Evolutionary conservation across 2,329 filamentous ascomycete species (phyloP), one percentile per base, ranked within the genome.

Genomic region (Beauveria varroae): DNA sequence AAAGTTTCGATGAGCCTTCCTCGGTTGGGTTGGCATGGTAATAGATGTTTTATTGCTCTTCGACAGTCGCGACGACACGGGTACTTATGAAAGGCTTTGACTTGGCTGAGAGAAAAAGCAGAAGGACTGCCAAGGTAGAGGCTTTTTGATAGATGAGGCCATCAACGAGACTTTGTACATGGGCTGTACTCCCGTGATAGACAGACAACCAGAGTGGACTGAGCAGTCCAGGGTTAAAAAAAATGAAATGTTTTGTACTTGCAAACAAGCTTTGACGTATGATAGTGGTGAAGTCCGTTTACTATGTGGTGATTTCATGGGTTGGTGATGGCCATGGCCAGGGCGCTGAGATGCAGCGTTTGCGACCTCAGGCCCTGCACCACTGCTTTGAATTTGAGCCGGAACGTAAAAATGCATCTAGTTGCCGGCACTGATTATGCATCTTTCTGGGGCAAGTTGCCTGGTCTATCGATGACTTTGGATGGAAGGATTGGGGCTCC

Each of bases 1-100:
- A 71, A 62, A 71, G 71, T 72, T 37, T 70, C 70, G 73, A 73
- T 71, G 68, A 70, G 71, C 73, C 63, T 37, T 14, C 12, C 34
- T 64, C 69, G 70, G 69, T 67, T 68, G 71, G 69, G 70, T 71
- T 68, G 70, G 67, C 65, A 68, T 63, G 67, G 68, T 68, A 67
- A 63, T 66, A 62, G 61, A 57, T 62, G 57, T 65, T 37, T 37
- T 68, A 67, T 67, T 68, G 64, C 67, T 69, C 67, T 68, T 68
- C 60, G 62, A 64, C 63, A 64, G 64, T 62, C 66, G 57, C 56
- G 64, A 65, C 62, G 65, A 70, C 65, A 69, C 60, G 65, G 28
- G 68, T 22, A 44, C 34, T 37, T 37, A 12, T 56, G 18, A 41
- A 66, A 67, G 68, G 66, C 63, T 63, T 67, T 62, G 64, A 67